These are phyloP conservation scores for Tieghemostelium lacteum DNA, from an alignment of 78 protist genomes.

Conservation along the genomic window DNA sequence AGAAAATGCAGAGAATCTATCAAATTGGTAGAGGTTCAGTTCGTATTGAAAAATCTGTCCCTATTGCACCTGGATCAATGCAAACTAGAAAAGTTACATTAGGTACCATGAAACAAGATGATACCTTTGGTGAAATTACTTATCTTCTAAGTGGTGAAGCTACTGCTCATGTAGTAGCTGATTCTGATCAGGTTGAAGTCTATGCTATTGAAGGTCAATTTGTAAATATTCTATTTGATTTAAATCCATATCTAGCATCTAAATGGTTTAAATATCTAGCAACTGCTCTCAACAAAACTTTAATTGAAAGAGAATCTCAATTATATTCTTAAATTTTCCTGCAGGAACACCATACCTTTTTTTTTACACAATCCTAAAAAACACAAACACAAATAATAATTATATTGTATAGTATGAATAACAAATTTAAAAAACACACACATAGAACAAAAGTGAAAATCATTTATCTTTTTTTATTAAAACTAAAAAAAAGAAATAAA, in stretches of 20 bases:
- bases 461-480: too few relatives aligned
- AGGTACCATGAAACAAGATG: constrained; percentile 81
- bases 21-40: constrained; percentile 83
- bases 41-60: constrained; percentile 66
- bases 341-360: too few relatives aligned
- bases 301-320: constrained; percentile 76
- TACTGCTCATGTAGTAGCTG: constrained; percentile 80
- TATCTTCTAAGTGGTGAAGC: constrained; percentile 78
- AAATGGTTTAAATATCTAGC: constrained; percentile 82
- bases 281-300: constrained; percentile 63
- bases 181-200: constrained; percentile 56
- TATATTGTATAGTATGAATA: too few relatives aligned
- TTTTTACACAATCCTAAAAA: too few relatives aligned
- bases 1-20: constrained; percentile 73
- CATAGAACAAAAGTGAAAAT: too few relatives aligned
- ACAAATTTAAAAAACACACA: too few relatives aligned
- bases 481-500: too few relatives aligned
- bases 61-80: constrained; percentile 1
- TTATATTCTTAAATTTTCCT: constrained; percentile 42
- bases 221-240: constrained; percentile 80
- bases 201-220: constrained; percentile 81
- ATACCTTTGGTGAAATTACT: constrained; percentile 84
- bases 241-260: constrained; percentile 75
- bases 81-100: constrained; percentile 45
- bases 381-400: too few relatives aligned